A percentile compares a stretch with the other conserved stretches of the same genome.
phyloP scores from a whole-genome alignment of 1,284 basidiomycete genomes.

The Moesziomyces sp. region DNA sequence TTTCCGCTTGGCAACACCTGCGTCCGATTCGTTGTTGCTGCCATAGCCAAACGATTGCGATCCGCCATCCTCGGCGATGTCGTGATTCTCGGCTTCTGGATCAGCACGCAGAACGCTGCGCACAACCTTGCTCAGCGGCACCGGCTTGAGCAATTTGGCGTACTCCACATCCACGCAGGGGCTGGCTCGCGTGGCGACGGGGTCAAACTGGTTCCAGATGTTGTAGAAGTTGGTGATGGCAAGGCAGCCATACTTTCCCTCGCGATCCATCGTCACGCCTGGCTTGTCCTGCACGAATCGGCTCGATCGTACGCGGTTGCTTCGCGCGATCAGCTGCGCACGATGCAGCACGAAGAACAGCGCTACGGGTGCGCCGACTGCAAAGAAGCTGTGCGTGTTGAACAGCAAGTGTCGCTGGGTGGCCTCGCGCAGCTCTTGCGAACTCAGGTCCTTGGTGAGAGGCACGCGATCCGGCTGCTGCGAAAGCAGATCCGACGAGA shows the following conservation, averaged over 20 bases:
- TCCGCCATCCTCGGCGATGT: constrained; percentile 38
- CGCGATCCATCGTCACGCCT: constrained; percentile 68
- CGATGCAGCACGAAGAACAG: constrained; percentile 73
- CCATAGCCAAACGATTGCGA: constrained; percentile 31
- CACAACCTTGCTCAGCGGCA: constrained; percentile 41
- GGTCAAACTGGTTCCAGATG: constrained; percentile 72
- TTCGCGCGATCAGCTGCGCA: constrained; percentile 72
- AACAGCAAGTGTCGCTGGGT: constrained; percentile 49
- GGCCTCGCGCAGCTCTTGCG: constrained; percentile 18
- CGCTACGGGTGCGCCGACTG: constrained; percentile 72
- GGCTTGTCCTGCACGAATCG: constrained; percentile 69
- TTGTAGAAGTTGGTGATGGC: constrained; percentile 71
- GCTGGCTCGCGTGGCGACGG: constrained; percentile 69
- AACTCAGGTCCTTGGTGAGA: constrained; percentile 21
- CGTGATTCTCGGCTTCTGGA: constrained; percentile 26
- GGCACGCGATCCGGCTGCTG: constrained; percentile 71
- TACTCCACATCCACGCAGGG: constrained; percentile 68
- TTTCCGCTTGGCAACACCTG: constrained; percentile 30
- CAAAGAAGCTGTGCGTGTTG: constrained; percentile 71
- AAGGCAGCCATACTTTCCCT: constrained; percentile 72
- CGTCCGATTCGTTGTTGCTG: constrained; percentile 19
- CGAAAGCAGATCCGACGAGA: constrained; percentile 72
- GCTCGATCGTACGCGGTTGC: constrained; percentile 71
- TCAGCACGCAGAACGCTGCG: constrained; percentile 38
- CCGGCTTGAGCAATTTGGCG: constrained; percentile 35